phyloP scores from a whole-genome alignment of 495 filamentous ascomycete genomes.

The Penicillium roqueforti region DNA sequence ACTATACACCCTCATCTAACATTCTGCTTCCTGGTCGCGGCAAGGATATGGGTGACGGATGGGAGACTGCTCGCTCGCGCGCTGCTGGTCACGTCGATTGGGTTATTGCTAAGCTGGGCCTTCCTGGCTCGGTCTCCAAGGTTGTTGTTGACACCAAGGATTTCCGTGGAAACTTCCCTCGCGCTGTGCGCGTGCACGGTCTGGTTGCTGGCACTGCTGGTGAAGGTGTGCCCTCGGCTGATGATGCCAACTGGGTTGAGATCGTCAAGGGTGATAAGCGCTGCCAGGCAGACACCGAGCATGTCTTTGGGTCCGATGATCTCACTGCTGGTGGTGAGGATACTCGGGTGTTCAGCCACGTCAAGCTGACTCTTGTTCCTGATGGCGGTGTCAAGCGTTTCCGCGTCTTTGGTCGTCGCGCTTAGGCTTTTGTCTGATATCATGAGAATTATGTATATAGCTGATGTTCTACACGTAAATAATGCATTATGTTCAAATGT shows the following conservation, averaged over 20 bases:
- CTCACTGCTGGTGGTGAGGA: constrained; percentile 26
- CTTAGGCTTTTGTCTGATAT: constrained; percentile 5
- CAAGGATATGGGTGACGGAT: constrained; percentile 90
- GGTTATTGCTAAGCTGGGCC: constrained; percentile 74
- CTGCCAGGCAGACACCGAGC: constrained; percentile 73
- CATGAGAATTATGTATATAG: constrained; percentile 10
- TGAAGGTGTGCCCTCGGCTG: constrained; percentile 51
- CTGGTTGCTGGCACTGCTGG: constrained; percentile 50
- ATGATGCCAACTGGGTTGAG: constrained; percentile 65
- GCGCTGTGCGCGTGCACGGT: constrained; percentile 58
- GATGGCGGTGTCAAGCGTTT: constrained; percentile 90
- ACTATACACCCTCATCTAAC: constrained; percentile 81
- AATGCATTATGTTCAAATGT: not conserved
- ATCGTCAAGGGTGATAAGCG: constrained; percentile 63
- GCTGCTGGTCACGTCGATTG: constrained; percentile 79
- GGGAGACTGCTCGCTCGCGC: constrained; percentile 83
- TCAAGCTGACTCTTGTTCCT: constrained; percentile 86
- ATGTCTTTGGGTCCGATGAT: constrained; percentile 54
- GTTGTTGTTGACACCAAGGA: constrained; percentile 84
- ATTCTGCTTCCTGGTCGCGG: constrained; percentile 80
- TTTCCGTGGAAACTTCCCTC: constrained; percentile 87
- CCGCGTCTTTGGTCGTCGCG: constrained; percentile 70
- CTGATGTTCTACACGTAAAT: constrained; percentile 1
- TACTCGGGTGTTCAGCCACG: constrained; percentile 64
- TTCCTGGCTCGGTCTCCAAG: constrained; percentile 62